A percentile compares a stretch with the other conserved stretches of the same genome.
phyloP scores from a whole-genome alignment of 2,329 filamentous ascomycete genomes.

The Trichoderma aggressivum region DNA sequence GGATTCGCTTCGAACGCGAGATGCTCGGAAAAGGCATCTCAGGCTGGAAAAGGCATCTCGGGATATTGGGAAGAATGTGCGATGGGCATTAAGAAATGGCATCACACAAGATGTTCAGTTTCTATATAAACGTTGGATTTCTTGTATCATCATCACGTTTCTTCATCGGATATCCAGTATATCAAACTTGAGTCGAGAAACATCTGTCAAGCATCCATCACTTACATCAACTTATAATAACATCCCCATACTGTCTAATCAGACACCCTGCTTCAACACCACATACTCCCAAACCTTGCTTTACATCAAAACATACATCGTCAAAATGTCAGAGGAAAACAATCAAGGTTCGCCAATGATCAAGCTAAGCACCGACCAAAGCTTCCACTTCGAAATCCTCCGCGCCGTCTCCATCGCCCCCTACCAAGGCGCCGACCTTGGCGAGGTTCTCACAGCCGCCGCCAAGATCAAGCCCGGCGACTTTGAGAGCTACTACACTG shows the following conservation, averaged over 20 bases:
- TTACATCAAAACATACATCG: not conserved
- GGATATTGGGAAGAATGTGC: not conserved
- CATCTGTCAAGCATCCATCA: not conserved
- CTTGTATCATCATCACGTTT: not conserved
- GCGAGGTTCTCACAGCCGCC: constrained; percentile 32
- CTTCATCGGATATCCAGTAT: not conserved
- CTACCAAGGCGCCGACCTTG: constrained; percentile 29
- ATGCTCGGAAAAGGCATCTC: not conserved
- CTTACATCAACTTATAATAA: not conserved
- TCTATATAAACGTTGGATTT: not conserved
- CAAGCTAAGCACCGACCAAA: constrained; percentile 23
- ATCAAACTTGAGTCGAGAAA: not conserved
- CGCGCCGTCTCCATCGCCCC: constrained; percentile 23
- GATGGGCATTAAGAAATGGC: not conserved
- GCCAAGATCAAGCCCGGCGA: constrained; percentile 23
- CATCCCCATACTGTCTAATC: not conserved
- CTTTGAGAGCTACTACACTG: constrained; percentile 26
- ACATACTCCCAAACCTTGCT: not conserved
- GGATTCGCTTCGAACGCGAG: not conserved
- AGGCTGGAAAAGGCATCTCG: not conserved
- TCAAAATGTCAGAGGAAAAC: not conserved
- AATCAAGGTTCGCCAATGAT: constrained; percentile 15
- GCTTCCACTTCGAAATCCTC: constrained; percentile 28
- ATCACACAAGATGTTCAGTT: not conserved
- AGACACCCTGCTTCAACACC: not conserved